A percentile compares a stretch with the other conserved stretches of the same genome.
Conservation (phyloP, 257 asterid species). For the Solanum chilense region DNA sequence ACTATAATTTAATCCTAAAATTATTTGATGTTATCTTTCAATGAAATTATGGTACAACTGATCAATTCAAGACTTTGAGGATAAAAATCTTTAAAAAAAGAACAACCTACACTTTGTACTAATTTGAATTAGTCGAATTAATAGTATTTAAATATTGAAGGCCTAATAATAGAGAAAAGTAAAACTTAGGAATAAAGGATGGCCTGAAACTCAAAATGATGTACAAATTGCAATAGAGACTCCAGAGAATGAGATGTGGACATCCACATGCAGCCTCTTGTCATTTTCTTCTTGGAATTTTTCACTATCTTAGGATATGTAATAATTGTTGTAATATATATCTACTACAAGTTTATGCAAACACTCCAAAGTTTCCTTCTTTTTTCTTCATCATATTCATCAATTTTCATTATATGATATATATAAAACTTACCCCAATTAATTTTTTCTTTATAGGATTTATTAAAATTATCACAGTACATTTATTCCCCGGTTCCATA, state of each 20-base stretch:
- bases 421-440: neutral
- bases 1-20: neutral
- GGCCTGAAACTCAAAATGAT: neutral
- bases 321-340: neutral
- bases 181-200: slow-evolving; percentile 7
- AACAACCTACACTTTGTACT: neutral
- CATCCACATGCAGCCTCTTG: slow-evolving; percentile 38
- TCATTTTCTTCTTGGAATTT: slow-evolving; percentile 31
- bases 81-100: neutral
- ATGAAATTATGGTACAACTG: neutral
- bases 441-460: neutral
- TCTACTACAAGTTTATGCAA: slow-evolving; percentile 8
- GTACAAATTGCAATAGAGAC: neutral
- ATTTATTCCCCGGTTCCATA: neutral
- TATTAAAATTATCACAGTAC: neutral
- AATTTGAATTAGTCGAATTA: neutral
- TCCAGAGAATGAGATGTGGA: slow-evolving; percentile 24
- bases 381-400: slow-evolving; percentile 9
- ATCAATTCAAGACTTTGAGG: neutral
- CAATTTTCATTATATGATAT: neutral
- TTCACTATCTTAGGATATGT: slow-evolving; percentile 2
- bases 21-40: neutral
- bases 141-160: neutral
- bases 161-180: neutral
- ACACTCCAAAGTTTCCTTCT: slow-evolving; percentile 17